Percentiles rank a stretch among this genome's conserved stretches.
phyloP scores from a whole-genome alignment of 768 basidiomycete species.

The Galerina sulciceps region DNA sequence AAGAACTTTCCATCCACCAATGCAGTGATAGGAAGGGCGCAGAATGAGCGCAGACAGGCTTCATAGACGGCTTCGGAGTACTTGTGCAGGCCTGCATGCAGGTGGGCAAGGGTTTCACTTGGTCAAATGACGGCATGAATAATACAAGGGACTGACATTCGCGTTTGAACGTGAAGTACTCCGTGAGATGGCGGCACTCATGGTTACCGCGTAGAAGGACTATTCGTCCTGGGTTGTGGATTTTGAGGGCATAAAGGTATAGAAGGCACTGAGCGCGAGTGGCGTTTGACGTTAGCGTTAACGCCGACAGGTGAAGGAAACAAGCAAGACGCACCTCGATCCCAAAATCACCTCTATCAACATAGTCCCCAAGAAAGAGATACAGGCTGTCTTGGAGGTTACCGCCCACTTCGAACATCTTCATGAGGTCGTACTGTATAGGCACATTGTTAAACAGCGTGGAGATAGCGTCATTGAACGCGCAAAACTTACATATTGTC shows the following conservation, averaged over 20 bases:
- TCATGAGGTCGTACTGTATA: constrained; percentile 96
- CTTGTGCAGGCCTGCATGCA: constrained; percentile 77
- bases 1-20: constrained; percentile 95
- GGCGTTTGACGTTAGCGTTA: not conserved
- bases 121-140: constrained; percentile 3
- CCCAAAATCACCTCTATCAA: constrained; percentile 94
- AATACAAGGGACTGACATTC: constrained; percentile 67
- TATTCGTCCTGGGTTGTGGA: constrained; percentile 84
- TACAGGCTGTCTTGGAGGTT: constrained; percentile 82
- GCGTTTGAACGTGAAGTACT: constrained; percentile 97
- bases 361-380: constrained; percentile 96
- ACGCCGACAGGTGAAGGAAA: not conserved
- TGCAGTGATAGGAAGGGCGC: constrained; percentile 87
- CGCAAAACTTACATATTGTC: constrained; percentile 79
- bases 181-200: constrained; percentile 95
- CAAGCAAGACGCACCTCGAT: constrained; percentile 46
- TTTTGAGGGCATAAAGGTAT: constrained; percentile 92
- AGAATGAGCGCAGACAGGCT: constrained; percentile 90
- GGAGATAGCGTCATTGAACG: not conserved
- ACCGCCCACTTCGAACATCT: constrained; percentile 95
- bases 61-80: constrained; percentile 88
- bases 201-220: constrained; percentile 93
- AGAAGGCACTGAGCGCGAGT: constrained; percentile 68
- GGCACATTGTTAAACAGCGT: not conserved
- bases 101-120: not conserved